Base-by-base conservation (phyloP, 2,329 filamentous ascomycete species). In the Exophiala spinifera region DNA sequence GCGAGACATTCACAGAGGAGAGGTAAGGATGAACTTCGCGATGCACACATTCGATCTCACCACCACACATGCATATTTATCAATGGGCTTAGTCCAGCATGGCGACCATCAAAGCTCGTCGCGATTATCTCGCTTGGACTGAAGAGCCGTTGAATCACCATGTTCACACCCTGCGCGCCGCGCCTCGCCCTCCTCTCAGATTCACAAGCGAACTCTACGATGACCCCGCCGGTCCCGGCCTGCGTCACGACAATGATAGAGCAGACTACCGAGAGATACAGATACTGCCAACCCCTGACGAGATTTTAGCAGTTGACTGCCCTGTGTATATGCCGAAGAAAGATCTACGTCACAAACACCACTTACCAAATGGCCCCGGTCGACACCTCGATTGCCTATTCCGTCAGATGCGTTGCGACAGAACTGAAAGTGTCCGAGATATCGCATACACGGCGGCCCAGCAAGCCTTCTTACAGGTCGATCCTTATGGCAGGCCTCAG, bases 211-310 rank as follows among this genome's bases (percentile, higher is more conserved):
- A 67, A 21, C 66, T 64, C 14, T 67, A 66, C 13, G 66, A 66
- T 7, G 11, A 49, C 7, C 51, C 66, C 11, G 64, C 63, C 11
- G 14, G 13, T 8, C 17, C 25, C 25, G 65, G 66, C 25, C 56
- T 59, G 15, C 55, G 71, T 10, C 71, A 73, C 49, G 63, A 73
- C 33, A 74, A 74, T 53, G 71, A 74, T 51, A 56, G 67, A 42
- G 42, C 53, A 3, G 62, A 72, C 45, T 70, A 71, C 37, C 62
- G 62, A 37, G 48, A 63, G 0, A 69, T 74, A 21, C 54, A 60
- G 13, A 69, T 73, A 39, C 63, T 74, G 58, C 71, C 71, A 1
- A 73, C 67, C 1, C 60, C 62, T 2, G 58, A 70, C 20, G 71
- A 74, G 49, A 72, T 72, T 19, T 54, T 64, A 8, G 53, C 60